These are phyloP conservation scores for Carex myosuroides DNA, from an alignment of 176 grass and related monocot species.

Conservation along the genomic window DNA sequence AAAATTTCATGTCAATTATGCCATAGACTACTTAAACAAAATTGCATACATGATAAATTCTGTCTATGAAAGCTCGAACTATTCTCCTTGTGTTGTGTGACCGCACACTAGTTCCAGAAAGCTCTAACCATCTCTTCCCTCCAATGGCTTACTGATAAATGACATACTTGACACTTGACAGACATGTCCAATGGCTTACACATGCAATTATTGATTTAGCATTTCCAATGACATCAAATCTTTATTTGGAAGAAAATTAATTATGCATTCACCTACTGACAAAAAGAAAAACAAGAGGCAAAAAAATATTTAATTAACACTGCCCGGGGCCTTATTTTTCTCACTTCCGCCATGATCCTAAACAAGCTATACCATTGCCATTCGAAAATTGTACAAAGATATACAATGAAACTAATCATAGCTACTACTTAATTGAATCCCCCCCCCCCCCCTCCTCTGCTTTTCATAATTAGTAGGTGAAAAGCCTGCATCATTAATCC, in stretches of 20 bases:
- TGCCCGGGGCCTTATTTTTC: background rate
- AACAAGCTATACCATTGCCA: background rate
- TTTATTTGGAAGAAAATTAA: background rate
- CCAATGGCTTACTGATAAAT: too few species aligned
- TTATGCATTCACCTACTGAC: background rate
- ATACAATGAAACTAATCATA: background rate
- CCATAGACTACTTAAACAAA: too few species aligned
- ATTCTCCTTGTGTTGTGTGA: too few species aligned
- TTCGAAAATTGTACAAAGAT: background rate
- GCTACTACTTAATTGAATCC: background rate
- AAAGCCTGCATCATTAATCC: background rate
- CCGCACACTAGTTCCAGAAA: too few species aligned
- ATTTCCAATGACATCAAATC: background rate
- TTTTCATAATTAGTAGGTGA: background rate
- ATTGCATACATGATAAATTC: too few species aligned
- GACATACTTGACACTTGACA: background rate
- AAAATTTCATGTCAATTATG: too few species aligned
- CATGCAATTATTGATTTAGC: background rate
- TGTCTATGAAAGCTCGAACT: too few species aligned
- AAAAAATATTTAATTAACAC: background rate
- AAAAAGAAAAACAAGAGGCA: background rate
- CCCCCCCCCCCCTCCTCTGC: background rate
- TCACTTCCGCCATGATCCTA: background rate
- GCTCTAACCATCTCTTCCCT: too few species aligned
- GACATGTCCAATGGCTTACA: background rate